Conservation (phyloP, 805 yeast species). For the Candida gorgasii region DNA sequence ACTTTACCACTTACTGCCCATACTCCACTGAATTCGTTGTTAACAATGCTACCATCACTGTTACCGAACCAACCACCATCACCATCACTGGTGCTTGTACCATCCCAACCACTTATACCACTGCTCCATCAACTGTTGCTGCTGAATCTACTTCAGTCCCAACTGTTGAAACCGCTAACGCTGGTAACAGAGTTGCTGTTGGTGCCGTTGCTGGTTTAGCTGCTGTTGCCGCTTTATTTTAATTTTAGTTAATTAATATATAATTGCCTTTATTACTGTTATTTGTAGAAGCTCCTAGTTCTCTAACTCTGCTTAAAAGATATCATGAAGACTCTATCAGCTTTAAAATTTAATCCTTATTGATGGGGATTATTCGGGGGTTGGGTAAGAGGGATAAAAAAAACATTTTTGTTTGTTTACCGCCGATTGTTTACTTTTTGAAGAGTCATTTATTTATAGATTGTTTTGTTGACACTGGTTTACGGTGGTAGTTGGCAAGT, state of each 20-base stretch:
- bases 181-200: conserved; percentile 45
- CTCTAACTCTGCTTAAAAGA: too few relatives aligned
- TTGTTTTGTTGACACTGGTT: too few relatives aligned
- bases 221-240: conserved; percentile 51
- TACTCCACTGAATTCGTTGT: conserved; percentile 63
- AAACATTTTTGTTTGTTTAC: too few relatives aligned
- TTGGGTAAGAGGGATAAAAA: too few relatives aligned
- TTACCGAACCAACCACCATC: conserved; percentile 75
- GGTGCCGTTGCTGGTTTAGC: conserved; percentile 55
- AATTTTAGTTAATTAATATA: conserved; percentile 18
- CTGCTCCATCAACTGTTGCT: conserved; percentile 13
- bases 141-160: conserved; percentile 15
- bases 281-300: not conserved
- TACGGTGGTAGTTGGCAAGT: too few relatives aligned
- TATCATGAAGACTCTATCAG: not conserved
- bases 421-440: too few relatives aligned
- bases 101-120: conserved; percentile 48
- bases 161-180: conserved; percentile 29
- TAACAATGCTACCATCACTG: conserved; percentile 70
- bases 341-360: too few relatives aligned
- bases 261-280: conserved; percentile 1
- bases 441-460: too few relatives aligned
- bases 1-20: conserved; percentile 79
- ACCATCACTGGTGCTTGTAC: conserved; percentile 91
- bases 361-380: too few relatives aligned